A percentile compares a stretch with the other conserved stretches of the same genome.
These are phyloP conservation scores for Pascua sp. DNA, from an alignment of 1,284 basidiomycete species.

Conservation along the genomic window DNA sequence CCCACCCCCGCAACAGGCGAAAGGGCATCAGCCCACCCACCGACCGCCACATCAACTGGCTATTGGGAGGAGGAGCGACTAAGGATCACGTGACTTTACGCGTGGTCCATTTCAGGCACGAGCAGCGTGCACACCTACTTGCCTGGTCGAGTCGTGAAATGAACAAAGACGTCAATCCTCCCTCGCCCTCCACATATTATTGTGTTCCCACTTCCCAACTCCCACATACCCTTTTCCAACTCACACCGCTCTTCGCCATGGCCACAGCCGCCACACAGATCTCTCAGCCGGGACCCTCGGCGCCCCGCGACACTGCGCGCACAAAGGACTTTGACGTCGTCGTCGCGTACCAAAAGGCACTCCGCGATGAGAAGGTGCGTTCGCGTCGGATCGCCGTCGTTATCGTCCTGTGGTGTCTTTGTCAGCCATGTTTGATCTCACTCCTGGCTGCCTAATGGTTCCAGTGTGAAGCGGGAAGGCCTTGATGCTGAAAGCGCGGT, in stretches of 20 bases:
- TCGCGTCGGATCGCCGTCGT: background rate
- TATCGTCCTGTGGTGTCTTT: background rate
- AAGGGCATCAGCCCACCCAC: background rate
- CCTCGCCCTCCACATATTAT: background rate
- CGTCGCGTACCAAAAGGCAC: constrained; percentile 39
- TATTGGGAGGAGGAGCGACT: too few species aligned
- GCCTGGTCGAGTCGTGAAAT: background rate
- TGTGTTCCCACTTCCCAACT: background rate
- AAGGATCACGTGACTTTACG: too few species aligned
- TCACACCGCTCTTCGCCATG: background rate
- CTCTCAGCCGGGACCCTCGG: background rate
- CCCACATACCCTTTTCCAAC: background rate
- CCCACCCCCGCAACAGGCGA: too few species aligned
- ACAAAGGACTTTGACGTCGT: constrained; percentile 41
- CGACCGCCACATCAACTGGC: too few species aligned
- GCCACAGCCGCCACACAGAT: constrained; percentile 5
- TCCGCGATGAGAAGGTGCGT: constrained; percentile 44
- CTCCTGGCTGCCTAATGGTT: too few species aligned
- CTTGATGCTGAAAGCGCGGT: too few species aligned
- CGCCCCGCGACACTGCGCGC: background rate
- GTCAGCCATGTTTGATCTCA: too few species aligned
- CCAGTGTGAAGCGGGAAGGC: too few species aligned
- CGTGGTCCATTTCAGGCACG: constrained; percentile 8
- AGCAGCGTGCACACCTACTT: background rate
- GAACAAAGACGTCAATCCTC: background rate